Evolutionary conservation across 495 filamentous ascomycete species (phyloP), one percentile per base, ranked within the genome.

Genomic region (Aspergillus bertholletiae): DNA sequence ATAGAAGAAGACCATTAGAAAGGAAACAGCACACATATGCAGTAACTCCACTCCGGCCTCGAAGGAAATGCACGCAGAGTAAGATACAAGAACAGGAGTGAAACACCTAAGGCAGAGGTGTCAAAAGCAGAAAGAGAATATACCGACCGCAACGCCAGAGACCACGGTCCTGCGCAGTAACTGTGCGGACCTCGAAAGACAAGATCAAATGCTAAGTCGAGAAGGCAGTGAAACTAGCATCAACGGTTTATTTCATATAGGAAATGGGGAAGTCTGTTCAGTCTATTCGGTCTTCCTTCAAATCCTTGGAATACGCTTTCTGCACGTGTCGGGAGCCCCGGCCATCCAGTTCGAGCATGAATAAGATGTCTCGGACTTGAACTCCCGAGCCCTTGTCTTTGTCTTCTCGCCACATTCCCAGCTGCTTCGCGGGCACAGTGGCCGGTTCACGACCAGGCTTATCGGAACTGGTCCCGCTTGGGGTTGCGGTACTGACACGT

Each of bases 351-450:
- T 81, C 79, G 15, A 80, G 67, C 62, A 78, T 77, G 46, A 76
- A 78, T 21, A 81, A 51, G 11, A 81, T 61, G 58, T 81, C 79
- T 32, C 79, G 68, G 20, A 80, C 62, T 50, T 80, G 76, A 53
- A 81, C 77, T 0, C 74, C 69, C 18, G 63, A 51, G 5, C 78
- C 78, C 47, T 70, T 71, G 13, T 74, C 72, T 54, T 66, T 68
- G 49, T 80, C 78, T 59, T 81, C 79, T 18, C 76, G 69, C 70
- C 76, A 79, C 1, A 66, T 60, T 21, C 78, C 78, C 39, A 79
- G 64, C 20, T 66, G 71, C 49, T 76, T 72, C 2, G 57, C 44
- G 0, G 64, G 63, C 11, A 55, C 57, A 18, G 63, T 51, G 3
- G 66, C 49, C 1, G 65, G 52, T 28, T 75, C 71, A 7, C 71